Conservation (phyloP, 495 filamentous ascomycete genomes). For the Aspergillus nanangensis region DNA sequence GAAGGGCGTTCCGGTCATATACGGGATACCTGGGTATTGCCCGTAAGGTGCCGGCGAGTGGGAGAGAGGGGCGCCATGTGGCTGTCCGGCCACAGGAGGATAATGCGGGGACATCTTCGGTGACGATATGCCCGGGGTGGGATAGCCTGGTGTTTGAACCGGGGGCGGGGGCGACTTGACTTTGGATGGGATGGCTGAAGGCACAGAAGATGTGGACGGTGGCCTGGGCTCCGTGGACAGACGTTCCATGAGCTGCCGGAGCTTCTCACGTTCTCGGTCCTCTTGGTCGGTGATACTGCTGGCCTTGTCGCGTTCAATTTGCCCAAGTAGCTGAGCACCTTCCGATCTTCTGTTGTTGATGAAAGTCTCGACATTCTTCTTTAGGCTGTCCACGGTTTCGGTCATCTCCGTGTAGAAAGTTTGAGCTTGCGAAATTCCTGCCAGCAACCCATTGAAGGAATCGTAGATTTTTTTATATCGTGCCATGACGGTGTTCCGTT, state of each 20-base stretch:
- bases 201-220: conserved; percentile 36
- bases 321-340: conserved; percentile 79
- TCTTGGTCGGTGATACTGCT: conserved; percentile 68
- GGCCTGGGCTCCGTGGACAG: conserved; percentile 71
- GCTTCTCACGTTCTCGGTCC: conserved; percentile 77
- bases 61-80: conserved; percentile 28
- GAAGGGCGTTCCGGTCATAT: conserved; percentile 36
- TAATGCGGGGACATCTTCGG: conserved; percentile 46
- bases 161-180: conserved; percentile 41
- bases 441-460: conserved; percentile 85
- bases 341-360: conserved; percentile 91
- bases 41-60: conserved; percentile 41
- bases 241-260: conserved; percentile 90
- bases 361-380: conserved; percentile 95
- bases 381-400: conserved; percentile 89
- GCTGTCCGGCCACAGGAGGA: conserved; percentile 31
- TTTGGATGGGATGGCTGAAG: conserved; percentile 36
- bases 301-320: conserved; percentile 78
- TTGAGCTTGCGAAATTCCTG: conserved; percentile 78
- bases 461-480: conserved; percentile 92
- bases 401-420: conserved; percentile 94
- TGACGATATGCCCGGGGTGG: conserved; percentile 29
- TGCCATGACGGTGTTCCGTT: conserved; percentile 72
- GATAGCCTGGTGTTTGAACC: conserved; percentile 35
- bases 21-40: conserved; percentile 30